phyloP scores from a whole-genome alignment of 148 eudicot genomes.

The Nepenthes mirabilis region DNA sequence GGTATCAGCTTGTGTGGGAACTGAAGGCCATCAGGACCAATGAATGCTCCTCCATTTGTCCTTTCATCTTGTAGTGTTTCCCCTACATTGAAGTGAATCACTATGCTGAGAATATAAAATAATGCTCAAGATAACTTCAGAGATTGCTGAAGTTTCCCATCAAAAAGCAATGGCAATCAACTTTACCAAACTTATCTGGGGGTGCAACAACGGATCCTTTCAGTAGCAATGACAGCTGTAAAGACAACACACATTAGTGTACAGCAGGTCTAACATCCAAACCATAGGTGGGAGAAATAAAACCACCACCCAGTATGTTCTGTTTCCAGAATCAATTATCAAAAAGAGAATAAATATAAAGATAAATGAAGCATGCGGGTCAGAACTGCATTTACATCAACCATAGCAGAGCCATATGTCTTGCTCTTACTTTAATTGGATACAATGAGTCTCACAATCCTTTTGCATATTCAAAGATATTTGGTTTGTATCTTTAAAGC shows the following conservation, averaged over 20 bases:
- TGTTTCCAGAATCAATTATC: too few relatives aligned
- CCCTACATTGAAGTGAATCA: conserved; percentile 25
- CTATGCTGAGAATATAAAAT: not conserved
- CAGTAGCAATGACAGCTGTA: conserved; percentile 74
- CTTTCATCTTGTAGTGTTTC: conserved; percentile 97
- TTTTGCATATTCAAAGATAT: too few relatives aligned
- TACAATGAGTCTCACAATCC: too few relatives aligned
- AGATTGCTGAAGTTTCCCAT: conserved; percentile 1
- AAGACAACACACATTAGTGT: not conserved
- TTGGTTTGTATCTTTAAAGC: too few relatives aligned
- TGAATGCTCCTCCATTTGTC: conserved; percentile 86
- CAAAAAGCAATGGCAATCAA: not conserved
- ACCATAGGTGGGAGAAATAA: too few relatives aligned
- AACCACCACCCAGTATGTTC: too few relatives aligned
- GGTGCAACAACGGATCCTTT: conserved; percentile 97
- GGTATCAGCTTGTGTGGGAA: conserved; percentile 91
- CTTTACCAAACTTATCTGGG: conserved; percentile 93
- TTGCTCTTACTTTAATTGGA: too few relatives aligned
- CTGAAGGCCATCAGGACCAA: conserved; percentile 78
- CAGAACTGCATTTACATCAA: too few relatives aligned
- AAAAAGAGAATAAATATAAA: too few relatives aligned
- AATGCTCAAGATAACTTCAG: not conserved
- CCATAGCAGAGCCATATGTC: too few relatives aligned
- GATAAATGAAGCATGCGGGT: too few relatives aligned
- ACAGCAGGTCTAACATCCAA: not conserved